Percentiles rank a stretch among this genome's conserved stretches.
These are phyloP conservation scores for Lumnitzera racemosa DNA, from an alignment of 345 rosid species.

Conservation along the genomic window DNA sequence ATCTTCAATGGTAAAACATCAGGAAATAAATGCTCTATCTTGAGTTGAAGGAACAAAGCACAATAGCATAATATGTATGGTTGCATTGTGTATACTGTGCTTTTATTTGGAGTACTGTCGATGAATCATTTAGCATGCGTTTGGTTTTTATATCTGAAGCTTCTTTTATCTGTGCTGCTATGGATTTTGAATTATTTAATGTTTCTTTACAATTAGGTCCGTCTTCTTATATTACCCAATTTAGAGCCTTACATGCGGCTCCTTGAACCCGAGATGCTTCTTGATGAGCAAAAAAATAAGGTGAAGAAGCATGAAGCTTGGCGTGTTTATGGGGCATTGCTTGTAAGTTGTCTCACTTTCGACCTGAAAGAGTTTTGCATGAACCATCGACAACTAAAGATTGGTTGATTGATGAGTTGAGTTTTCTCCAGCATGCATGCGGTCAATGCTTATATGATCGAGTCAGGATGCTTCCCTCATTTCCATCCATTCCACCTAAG, in stretches of 20 bases:
- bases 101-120: no score
- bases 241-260: conserved; percentile 68
- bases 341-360: conserved; percentile 39
- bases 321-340: conserved; percentile 81
- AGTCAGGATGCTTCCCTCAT: conserved; percentile 63
- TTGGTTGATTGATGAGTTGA: background rate
- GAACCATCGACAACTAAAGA: background rate
- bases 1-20: no score
- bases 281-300: conserved; percentile 80
- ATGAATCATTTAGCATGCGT: no score
- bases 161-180: conserved; percentile 1
- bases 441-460: conserved; percentile 63
- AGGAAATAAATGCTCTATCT: no score
- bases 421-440: conserved; percentile 57
- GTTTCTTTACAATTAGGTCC: conserved; percentile 40
- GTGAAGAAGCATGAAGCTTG: conserved; percentile 89
- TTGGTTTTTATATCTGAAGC: background rate
- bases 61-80: no score
- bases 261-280: conserved; percentile 86
- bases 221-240: conserved; percentile 71
- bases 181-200: conserved; percentile 9
- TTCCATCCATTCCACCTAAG: conserved; percentile 44
- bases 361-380: conserved; percentile 6
- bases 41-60: no score
- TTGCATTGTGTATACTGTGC: no score